A percentile compares a stretch with the other conserved stretches of the same genome.
phyloP scores from a whole-genome alignment of 495 filamentous ascomycete species.

The Aspergillus hancockii region DNA sequence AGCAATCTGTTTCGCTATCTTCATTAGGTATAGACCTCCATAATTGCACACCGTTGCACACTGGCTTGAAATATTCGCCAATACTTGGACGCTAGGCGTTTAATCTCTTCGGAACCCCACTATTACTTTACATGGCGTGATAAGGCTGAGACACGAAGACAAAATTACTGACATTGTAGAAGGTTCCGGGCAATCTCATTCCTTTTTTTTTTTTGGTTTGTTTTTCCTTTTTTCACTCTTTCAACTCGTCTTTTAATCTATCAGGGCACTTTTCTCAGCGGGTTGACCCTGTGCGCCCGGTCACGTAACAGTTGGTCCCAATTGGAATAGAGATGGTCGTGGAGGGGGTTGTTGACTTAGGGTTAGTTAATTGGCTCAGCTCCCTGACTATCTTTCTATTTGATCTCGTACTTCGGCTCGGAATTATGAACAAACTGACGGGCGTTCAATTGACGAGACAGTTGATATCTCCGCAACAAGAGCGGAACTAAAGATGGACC shows the following conservation, averaged over 20 bases:
- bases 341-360: background rate
- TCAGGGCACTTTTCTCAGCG: background rate
- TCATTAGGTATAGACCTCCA: too few relatives aligned
- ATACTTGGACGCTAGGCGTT: too few relatives aligned
- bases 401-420: background rate
- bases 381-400: background rate
- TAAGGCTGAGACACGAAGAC: background rate
- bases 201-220: background rate
- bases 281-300: background rate
- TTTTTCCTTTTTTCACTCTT: background rate
- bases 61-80: too few relatives aligned
- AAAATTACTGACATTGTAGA: background rate
- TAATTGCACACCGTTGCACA: too few relatives aligned
- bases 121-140: background rate
- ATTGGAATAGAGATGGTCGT: background rate
- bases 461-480: constrained; percentile 3
- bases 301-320: background rate
- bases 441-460: background rate
- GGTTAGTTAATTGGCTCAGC: background rate
- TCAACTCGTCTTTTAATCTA: background rate
- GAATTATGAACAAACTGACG: background rate
- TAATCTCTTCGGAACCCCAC: too few relatives aligned
- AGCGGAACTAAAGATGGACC: background rate
- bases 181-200: background rate
- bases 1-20: too few relatives aligned